phyloP scores from a whole-genome alignment of 345 rosid genomes.

The Citropsis articulata region DNA sequence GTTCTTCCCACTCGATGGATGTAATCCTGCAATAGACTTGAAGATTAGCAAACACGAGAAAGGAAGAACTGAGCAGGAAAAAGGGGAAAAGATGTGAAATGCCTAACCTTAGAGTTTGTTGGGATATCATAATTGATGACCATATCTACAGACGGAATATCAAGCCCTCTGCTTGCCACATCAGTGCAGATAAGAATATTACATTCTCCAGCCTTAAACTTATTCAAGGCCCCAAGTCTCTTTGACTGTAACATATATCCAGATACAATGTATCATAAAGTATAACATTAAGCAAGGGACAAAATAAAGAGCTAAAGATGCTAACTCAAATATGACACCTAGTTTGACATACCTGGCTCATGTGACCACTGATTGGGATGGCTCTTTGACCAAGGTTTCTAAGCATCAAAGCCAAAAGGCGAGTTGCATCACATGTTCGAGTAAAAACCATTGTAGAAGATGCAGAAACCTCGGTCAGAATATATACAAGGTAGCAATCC shows the following conservation, averaged over 20 bases:
- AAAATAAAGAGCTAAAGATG: not conserved
- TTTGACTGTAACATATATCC: slow-evolving; percentile 51
- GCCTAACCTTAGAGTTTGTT: slow-evolving; percentile 63
- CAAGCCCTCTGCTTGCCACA: slow-evolving; percentile 98
- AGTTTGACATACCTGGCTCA: slow-evolving; percentile 66
- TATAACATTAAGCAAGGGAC: not conserved
- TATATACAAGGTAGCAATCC: slow-evolving; percentile 92
- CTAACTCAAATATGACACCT: not conserved
- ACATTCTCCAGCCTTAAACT: slow-evolving; percentile 94
- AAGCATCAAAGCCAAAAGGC: slow-evolving; percentile 66
- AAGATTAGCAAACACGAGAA: not conserved
- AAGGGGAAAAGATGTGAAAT: not conserved
- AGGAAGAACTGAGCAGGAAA: no score
- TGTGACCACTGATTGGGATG: slow-evolving; percentile 95
- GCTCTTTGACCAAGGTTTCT: slow-evolving; percentile 89
- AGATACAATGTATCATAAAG: slow-evolving; percentile 1
- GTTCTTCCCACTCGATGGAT: slow-evolving; percentile 89
- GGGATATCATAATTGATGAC: slow-evolving; percentile 96
- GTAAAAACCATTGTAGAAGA: slow-evolving; percentile 92
- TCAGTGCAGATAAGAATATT: slow-evolving; percentile 91
- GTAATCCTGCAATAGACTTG: slow-evolving; percentile 56
- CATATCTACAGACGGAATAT: slow-evolving; percentile 93
- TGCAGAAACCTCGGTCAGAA: slow-evolving; percentile 68
- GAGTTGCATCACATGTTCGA: slow-evolving; percentile 88
- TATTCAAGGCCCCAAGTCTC: slow-evolving; percentile 91